phyloP scores from a whole-genome alignment of 768 basidiomycete genomes.

The Panaeolus papilionaceus region DNA sequence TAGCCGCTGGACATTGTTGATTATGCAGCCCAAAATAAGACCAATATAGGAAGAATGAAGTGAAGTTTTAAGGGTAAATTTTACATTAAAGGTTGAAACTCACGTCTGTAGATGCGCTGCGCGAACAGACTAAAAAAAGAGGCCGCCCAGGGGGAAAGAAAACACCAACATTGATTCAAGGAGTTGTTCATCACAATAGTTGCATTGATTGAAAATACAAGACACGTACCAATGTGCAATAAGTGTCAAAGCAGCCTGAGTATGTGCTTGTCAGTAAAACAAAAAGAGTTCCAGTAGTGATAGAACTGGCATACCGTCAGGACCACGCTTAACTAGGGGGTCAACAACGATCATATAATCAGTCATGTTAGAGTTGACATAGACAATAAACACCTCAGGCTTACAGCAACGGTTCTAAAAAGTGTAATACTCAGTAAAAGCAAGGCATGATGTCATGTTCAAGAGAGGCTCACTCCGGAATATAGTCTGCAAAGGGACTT shows the following conservation, averaged over 20 bases:
- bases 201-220: neutral
- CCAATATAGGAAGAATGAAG: neutral
- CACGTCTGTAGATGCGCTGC: conserved; percentile 23
- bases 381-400: conserved; percentile 14
- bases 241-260: conserved; percentile 36
- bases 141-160: neutral
- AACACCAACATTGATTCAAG: neutral
- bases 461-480: conserved; percentile 37
- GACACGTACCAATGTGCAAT: conserved; percentile 32
- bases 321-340: conserved; percentile 29
- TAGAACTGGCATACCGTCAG: conserved; percentile 27
- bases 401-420: conserved; percentile 27
- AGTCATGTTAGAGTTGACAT: neutral
- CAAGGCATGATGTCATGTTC: neutral
- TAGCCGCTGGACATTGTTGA: neutral
- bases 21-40: neutral
- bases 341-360: neutral
- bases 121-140: conserved; percentile 38
- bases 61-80: neutral
- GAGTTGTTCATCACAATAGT: neutral
- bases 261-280: neutral
- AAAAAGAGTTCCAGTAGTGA: neutral
- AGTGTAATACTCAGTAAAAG: neutral
- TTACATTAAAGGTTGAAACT: neutral
- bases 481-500: conserved; percentile 33